phyloP scores from a whole-genome alignment of 1,284 basidiomycete species.

The Leccinum griseonigrum region DNA sequence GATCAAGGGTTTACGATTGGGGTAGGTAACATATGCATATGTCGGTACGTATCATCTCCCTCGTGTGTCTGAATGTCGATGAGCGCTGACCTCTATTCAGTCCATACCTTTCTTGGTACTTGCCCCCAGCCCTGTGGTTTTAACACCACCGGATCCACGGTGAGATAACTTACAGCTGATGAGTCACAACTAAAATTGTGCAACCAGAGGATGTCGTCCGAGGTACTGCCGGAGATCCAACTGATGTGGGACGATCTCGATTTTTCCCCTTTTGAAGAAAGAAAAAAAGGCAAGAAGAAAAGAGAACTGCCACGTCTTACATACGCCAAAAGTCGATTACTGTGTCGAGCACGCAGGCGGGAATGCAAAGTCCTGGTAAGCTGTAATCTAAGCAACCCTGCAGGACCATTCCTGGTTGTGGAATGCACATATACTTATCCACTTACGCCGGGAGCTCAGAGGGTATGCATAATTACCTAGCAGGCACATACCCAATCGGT shows the following conservation, averaged over 20 bases:
- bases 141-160: slow-evolving; percentile 8
- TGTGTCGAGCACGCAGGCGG: neutral
- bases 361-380: slow-evolving; percentile 13
- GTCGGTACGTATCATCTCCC: slow-evolving; percentile 8
- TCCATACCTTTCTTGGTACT: slow-evolving; percentile 12
- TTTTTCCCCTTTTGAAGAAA: neutral
- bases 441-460: slow-evolving; percentile 1
- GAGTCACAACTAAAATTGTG: slow-evolving; percentile 28
- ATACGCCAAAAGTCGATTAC: neutral
- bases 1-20: slow-evolving; percentile 6
- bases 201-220: slow-evolving; percentile 2
- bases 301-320: neutral
- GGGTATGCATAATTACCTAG: slow-evolving; percentile 1
- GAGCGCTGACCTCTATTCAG: slow-evolving; percentile 12
- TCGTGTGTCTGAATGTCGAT: slow-evolving; percentile 6
- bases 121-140: slow-evolving; percentile 6
- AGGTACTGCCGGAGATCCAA: neutral
- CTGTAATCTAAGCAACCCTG: slow-evolving; percentile 11
- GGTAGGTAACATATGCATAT: neutral
- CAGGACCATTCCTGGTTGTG: slow-evolving; percentile 3
- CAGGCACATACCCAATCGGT: slow-evolving; percentile 4
- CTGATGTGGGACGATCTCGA: neutral
- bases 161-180: slow-evolving; percentile 6
- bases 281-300: neutral
- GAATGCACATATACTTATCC: slow-evolving; percentile 3